These are phyloP conservation scores for Ogataea thermomethanolica DNA, from an alignment of 805 yeast species.

Conservation along the genomic window DNA sequence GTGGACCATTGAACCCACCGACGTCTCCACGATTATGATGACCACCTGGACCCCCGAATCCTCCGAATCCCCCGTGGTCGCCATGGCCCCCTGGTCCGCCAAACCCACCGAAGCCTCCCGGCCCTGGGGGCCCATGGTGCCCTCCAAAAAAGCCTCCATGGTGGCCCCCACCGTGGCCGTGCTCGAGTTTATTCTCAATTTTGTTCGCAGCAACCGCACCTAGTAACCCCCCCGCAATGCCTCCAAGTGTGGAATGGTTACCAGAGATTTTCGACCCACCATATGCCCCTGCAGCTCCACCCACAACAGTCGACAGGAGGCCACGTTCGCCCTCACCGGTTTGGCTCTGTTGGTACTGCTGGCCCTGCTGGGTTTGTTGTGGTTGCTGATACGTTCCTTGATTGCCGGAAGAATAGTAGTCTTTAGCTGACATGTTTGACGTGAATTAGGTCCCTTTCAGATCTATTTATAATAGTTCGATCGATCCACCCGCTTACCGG, in stretches of 20 bases:
- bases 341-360: conserved; percentile 26
- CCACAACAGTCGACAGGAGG: conserved; percentile 41
- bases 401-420: conserved; percentile 46
- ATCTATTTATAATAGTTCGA: conserved; percentile 1
- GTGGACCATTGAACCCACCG: conserved; percentile 4
- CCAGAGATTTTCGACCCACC: conserved; percentile 46
- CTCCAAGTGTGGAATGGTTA: conserved; percentile 41
- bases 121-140: conserved; percentile 12
- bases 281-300: conserved; percentile 53
- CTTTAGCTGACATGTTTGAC: conserved; percentile 53
- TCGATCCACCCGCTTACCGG: conserved; percentile 3
- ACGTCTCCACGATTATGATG: no score
- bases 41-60: conserved; percentile 13
- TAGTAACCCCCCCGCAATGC: conserved; percentile 49
- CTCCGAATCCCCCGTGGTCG: conserved; percentile 7
- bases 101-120: conserved; percentile 1
- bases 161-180: conserved; percentile 25
- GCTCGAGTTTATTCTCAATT: conserved; percentile 35
- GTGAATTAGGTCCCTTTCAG: neutral
- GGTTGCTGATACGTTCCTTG: conserved; percentile 35
- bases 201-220: conserved; percentile 56
- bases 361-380: conserved; percentile 30
- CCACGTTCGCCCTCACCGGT: conserved; percentile 39
- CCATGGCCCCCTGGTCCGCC: conserved; percentile 17
- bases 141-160: conserved; percentile 18